phyloP scores from a whole-genome alignment of 257 asterid species.

The Przewalskia tangutica region DNA sequence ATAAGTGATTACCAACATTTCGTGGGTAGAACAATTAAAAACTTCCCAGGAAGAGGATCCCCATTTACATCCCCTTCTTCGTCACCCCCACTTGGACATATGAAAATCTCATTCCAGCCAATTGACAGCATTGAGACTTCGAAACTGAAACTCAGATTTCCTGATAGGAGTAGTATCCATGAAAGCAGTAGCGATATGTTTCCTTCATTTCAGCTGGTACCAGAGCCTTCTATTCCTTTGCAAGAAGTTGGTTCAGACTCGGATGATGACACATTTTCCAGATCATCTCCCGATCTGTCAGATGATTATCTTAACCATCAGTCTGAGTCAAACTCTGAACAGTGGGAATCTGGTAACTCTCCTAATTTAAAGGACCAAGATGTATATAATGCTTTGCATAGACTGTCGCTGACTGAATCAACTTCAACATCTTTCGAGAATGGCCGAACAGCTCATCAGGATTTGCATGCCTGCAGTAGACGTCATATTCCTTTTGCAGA shows the following conservation, averaged over 20 bases:
- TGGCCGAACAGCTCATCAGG: constrained; percentile 25
- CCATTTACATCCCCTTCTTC: constrained; percentile 55
- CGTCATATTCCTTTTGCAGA: constrained; percentile 29
- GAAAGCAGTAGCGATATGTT: constrained; percentile 42
- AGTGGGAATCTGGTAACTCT: constrained; percentile 73
- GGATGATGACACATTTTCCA: constrained; percentile 76
- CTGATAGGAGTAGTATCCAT: constrained; percentile 36
- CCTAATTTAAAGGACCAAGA: constrained; percentile 55
- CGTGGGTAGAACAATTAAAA: constrained; percentile 23
- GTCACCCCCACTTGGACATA: constrained; percentile 91
- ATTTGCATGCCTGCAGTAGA: constrained; percentile 16
- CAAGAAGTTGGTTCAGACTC: constrained; percentile 56
- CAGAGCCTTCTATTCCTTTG: constrained; percentile 45
- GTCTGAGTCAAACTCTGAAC: constrained; percentile 75
- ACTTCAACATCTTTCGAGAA: constrained; percentile 34
- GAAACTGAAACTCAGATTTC: constrained; percentile 69
- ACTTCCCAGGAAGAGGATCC: constrained; percentile 35
- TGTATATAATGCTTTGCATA: constrained; percentile 49
- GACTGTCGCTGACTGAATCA: constrained; percentile 59
- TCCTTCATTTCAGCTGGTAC: constrained; percentile 95
- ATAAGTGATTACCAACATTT: constrained; percentile 19
- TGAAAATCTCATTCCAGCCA: constrained; percentile 91
- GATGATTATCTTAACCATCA: constrained; percentile 59
- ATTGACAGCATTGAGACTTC: constrained; percentile 51
- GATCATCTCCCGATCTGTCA: constrained; percentile 71